phyloP scores from a whole-genome alignment of 768 basidiomycete species.

The Hebeloma cylindrosporum region DNA sequence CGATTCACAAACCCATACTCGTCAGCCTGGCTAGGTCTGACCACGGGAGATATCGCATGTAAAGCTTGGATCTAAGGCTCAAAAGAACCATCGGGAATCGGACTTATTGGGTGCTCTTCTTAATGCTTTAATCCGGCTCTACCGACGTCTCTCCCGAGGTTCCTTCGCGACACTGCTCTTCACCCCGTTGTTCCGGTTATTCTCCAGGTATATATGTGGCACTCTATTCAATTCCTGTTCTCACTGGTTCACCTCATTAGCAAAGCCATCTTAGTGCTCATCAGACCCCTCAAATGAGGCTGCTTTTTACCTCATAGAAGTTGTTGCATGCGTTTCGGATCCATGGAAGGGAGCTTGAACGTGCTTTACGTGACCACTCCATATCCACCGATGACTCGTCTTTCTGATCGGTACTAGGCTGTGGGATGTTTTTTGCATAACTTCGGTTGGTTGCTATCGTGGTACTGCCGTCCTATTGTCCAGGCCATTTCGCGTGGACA shows the following conservation, averaged over 20 bases:
- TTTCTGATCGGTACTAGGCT: constrained; percentile 13
- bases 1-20: no score
- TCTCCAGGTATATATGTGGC: no score
- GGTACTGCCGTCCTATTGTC: constrained; percentile 30
- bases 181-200: constrained; percentile 23
- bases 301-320: constrained; percentile 32
- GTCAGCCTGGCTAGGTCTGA: no score
- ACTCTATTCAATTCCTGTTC: no score
- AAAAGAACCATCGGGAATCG: no score
- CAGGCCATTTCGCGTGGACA: constrained; percentile 28
- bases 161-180: constrained; percentile 10
- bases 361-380: constrained; percentile 24
- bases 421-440: constrained; percentile 25
- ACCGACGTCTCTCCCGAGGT: constrained; percentile 22
- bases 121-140: constrained; percentile 30
- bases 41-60: no score
- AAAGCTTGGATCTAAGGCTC: no score
- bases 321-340: constrained; percentile 30
- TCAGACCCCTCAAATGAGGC: constrained; percentile 33
- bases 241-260: no score
- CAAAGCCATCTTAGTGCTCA: constrained; percentile 28
- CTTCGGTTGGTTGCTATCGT: no score
- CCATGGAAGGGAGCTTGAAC: constrained; percentile 27
- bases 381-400: neutral
- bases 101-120: constrained; percentile 32